These are phyloP conservation scores for Rauvolfia tetraphylla DNA, from an alignment of 257 asterid genomes.

Conservation along the genomic window DNA sequence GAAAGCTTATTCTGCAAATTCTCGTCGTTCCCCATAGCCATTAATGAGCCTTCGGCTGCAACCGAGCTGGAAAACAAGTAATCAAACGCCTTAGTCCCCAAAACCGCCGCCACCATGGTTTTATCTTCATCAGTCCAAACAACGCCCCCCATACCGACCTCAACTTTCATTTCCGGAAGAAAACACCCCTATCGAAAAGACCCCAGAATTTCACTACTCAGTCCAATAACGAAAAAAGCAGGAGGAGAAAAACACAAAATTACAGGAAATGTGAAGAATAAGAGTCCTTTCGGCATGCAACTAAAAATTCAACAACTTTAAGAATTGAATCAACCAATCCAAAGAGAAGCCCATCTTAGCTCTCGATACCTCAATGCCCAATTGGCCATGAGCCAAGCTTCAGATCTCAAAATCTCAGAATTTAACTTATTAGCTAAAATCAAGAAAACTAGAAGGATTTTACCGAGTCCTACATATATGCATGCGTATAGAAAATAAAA, in stretches of 20 bases:
- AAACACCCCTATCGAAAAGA: conserved; percentile 12
- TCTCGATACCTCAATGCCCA: conserved; percentile 17
- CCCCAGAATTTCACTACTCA: conserved; percentile 13
- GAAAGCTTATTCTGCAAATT: conserved; percentile 84
- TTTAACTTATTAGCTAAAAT: conserved; percentile 7
- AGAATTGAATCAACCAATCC: conserved; percentile 19
- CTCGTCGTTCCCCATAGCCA: conserved; percentile 78
- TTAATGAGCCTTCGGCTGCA: conserved; percentile 68
- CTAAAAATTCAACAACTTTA: conserved; percentile 29
- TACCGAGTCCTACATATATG: conserved; percentile 1
- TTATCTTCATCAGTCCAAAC: conserved; percentile 76
- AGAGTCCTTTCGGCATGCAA: conserved; percentile 17
- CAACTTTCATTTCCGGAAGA: conserved; percentile 27
- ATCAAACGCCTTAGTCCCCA: conserved; percentile 84
- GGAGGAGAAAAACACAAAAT: background rate
- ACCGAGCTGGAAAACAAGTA: conserved; percentile 74
- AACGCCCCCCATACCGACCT: conserved; percentile 52
- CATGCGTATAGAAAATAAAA: background rate
- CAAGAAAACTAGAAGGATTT: background rate
- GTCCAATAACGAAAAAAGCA: conserved; percentile 17
- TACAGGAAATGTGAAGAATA: background rate
- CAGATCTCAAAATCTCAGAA: conserved; percentile 60
- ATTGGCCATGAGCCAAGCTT: conserved; percentile 22
- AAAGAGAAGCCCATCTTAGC: conserved; percentile 21
- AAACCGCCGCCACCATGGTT: conserved; percentile 68